These are phyloP conservation scores for Eucalyptus curtisii DNA, from an alignment of 345 rosid species.

Conservation along the genomic window DNA sequence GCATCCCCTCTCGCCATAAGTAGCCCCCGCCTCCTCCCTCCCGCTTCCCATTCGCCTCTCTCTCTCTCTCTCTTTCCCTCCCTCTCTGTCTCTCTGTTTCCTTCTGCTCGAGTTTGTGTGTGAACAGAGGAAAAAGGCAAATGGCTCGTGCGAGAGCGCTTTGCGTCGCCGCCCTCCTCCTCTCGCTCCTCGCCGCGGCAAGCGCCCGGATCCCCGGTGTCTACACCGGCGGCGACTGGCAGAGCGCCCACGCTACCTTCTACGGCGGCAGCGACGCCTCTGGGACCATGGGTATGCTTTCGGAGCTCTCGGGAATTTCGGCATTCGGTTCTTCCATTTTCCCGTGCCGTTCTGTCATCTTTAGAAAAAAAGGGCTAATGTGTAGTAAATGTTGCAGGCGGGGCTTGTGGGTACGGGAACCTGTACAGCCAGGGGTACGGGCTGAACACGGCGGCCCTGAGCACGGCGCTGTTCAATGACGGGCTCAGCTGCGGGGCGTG, in stretches of 20 bases:
- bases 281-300: constrained; percentile 44
- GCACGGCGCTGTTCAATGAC: constrained; percentile 87
- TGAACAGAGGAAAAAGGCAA: neutral
- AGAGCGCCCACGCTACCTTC: constrained; percentile 45
- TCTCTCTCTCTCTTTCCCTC: neutral
- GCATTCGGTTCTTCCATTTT: neutral
- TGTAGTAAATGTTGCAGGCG: constrained; percentile 22
- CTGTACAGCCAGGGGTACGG: constrained; percentile 95
- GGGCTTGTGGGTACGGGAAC: constrained; percentile 97
- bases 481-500: constrained; percentile 93
- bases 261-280: constrained; percentile 61
- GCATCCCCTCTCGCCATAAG: constrained; percentile 3
- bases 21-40: constrained; percentile 12
- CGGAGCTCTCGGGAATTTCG: neutral
- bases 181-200: neutral
- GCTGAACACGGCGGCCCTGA: constrained; percentile 88
- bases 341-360: neutral
- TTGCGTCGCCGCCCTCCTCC: constrained; percentile 5
- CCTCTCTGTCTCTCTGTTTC: neutral
- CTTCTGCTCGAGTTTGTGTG: neutral
- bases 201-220: constrained; percentile 26
- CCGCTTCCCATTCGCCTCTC: constrained; percentile 10
- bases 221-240: constrained; percentile 25
- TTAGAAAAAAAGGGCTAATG: neutral
- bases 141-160: neutral